Percentiles rank a stretch among this genome's conserved stretches.
phyloP scores from a whole-genome alignment of 192 early-diverging fungal species.

The Umbelopsis ramanniana region DNA sequence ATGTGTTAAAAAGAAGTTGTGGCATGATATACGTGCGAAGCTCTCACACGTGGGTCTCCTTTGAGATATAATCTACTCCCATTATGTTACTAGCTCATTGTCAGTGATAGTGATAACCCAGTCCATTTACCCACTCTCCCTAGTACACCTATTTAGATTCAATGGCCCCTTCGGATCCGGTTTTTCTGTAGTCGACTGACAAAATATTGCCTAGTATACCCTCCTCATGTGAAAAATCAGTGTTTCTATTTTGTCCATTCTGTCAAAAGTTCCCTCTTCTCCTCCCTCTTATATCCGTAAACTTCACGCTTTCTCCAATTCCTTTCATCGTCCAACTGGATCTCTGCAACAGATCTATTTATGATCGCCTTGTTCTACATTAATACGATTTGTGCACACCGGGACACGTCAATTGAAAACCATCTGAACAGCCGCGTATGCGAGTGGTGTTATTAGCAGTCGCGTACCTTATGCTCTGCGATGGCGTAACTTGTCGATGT shows the following conservation, averaged over 20 bases:
- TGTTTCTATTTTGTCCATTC: not conserved
- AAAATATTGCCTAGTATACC: not conserved
- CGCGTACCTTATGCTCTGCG: constrained; percentile 10
- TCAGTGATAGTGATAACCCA: not conserved
- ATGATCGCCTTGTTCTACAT: not conserved
- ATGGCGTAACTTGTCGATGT: constrained; percentile 15
- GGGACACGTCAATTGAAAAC: constrained; percentile 9
- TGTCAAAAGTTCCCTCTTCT: not conserved
- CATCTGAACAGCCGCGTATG: not conserved
- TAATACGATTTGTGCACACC: not conserved
- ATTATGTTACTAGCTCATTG: not conserved
- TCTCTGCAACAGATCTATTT: not conserved
- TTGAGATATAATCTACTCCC: not conserved
- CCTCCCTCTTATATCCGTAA: not conserved
- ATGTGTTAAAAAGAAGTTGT: too few species aligned
- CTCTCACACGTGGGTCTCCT: constrained; percentile 1
- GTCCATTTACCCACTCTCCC: constrained; percentile 1
- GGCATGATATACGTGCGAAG: too few species aligned
- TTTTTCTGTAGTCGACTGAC: not conserved
- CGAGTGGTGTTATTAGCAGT: constrained; percentile 7
- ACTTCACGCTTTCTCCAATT: not conserved
- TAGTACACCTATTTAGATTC: not conserved
- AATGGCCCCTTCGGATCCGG: constrained; percentile 9
- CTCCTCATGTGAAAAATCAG: not conserved
- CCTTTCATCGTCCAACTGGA: not conserved